Evolutionary conservation across 345 rosid species (phyloP).

Genomic region (Mercurialis annua): DNA sequence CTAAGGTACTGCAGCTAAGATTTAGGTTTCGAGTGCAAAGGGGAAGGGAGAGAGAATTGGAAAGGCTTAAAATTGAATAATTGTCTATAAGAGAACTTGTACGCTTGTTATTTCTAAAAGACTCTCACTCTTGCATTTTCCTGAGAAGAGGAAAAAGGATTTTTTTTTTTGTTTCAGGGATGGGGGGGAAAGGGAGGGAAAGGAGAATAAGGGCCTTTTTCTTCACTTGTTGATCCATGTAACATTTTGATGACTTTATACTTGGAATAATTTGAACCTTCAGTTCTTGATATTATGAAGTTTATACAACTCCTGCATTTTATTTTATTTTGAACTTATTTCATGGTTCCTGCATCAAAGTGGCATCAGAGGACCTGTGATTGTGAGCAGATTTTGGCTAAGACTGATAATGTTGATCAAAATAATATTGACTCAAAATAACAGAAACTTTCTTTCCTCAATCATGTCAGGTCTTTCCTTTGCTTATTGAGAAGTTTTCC

Average conservation of each 20-base stretch:
- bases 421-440: background rate
- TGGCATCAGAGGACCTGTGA: background rate
- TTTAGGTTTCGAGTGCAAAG: no score
- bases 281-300: background rate
- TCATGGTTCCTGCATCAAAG: background rate
- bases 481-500: conserved; percentile 57
- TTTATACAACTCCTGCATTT: background rate
- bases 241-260: background rate
- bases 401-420: background rate
- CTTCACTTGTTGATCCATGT: no score
- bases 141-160: no score
- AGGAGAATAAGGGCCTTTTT: no score
- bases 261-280: background rate
- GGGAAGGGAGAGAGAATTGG: no score
- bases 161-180: no score
- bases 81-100: no score
- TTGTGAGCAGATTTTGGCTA: background rate
- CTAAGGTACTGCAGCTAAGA: no score
- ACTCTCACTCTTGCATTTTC: no score
- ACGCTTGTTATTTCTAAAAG: no score
- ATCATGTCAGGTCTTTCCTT: conserved; percentile 54
- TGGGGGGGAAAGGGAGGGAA: no score
- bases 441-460: conserved; percentile 16
- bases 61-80: no score
- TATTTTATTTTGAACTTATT: background rate